These are phyloP conservation scores for Collybia sordida DNA, from an alignment of 768 basidiomycete genomes.

Conservation along the genomic window DNA sequence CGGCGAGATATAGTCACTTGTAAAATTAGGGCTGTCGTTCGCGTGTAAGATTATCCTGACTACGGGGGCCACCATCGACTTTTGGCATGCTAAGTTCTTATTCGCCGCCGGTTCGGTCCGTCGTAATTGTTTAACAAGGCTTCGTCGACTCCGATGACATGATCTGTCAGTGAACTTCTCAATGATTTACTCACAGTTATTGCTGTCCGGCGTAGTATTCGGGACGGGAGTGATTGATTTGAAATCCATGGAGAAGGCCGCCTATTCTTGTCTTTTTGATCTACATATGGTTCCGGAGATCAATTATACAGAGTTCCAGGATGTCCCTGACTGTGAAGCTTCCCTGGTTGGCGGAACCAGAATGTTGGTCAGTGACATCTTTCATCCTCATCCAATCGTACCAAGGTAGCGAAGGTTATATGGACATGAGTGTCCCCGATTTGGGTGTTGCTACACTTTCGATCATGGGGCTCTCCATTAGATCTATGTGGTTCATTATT, in stretches of 20 bases:
- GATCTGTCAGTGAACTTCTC: constrained; percentile 9
- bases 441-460: constrained; percentile 7
- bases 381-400: constrained; percentile 6
- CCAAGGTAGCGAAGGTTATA: constrained; percentile 4
- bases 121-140: not conserved
- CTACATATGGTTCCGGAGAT: not conserved
- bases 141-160: constrained; percentile 15
- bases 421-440: constrained; percentile 6
- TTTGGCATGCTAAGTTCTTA: too few species aligned
- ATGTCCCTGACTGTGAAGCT: constrained; percentile 6
- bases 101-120: too few species aligned
- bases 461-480: constrained; percentile 2
- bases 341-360: constrained; percentile 13
- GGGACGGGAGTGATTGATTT: too few species aligned
- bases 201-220: too few species aligned
- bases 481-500: not conserved
- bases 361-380: constrained; percentile 1
- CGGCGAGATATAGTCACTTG: too few species aligned
- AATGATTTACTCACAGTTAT: too few species aligned
- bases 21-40: too few species aligned
- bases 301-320: not conserved
- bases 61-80: too few species aligned
- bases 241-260: too few species aligned
- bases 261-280: not conserved
- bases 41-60: too few species aligned